Evolutionary conservation across 1,284 basidiomycete species (phyloP).

Genomic region (Rhodofomes roseus): DNA sequence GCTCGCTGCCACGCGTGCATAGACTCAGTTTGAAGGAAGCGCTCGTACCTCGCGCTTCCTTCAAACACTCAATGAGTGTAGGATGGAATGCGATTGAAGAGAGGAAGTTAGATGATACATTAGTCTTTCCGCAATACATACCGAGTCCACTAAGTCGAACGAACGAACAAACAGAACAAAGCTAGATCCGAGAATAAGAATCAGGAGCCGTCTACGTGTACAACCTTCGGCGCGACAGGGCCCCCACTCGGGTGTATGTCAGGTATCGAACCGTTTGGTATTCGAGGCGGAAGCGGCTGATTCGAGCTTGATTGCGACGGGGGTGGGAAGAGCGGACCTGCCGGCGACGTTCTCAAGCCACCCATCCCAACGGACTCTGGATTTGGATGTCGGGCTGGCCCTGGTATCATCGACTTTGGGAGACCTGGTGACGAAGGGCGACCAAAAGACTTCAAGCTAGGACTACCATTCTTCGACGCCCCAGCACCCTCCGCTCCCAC

Average conservation of each 20-base stretch:
- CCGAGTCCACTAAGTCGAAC: neutral
- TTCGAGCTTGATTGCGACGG: conserved; percentile 2
- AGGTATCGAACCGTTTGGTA: conserved; percentile 13
- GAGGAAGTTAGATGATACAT: conserved; percentile 4
- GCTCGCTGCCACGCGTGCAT: neutral
- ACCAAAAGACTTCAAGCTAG: conserved; percentile 10
- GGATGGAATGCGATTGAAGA: neutral
- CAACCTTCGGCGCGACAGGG: conserved; percentile 11
- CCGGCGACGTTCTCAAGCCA: conserved; percentile 6
- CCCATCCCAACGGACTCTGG: conserved; percentile 9
- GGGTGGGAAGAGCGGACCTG: conserved; percentile 7
- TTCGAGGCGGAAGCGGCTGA: conserved; percentile 8
- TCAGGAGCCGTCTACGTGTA: conserved; percentile 21
- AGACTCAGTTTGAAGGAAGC: neutral
- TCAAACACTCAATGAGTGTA: too few relatives aligned
- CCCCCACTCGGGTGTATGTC: conserved; percentile 14
- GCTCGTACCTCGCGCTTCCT: neutral
- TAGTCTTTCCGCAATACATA: conserved; percentile 4
- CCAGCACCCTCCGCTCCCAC: conserved; percentile 9
- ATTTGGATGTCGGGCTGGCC: conserved; percentile 11
- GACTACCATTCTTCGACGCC: conserved; percentile 12
- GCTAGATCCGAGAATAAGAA: conserved; percentile 4
- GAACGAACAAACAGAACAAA: neutral
- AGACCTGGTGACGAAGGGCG: conserved; percentile 14
- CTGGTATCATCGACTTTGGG: conserved; percentile 11